These are phyloP conservation scores for Dipodascus albidus DNA, from an alignment of 805 yeast species.

Conservation along the genomic window DNA sequence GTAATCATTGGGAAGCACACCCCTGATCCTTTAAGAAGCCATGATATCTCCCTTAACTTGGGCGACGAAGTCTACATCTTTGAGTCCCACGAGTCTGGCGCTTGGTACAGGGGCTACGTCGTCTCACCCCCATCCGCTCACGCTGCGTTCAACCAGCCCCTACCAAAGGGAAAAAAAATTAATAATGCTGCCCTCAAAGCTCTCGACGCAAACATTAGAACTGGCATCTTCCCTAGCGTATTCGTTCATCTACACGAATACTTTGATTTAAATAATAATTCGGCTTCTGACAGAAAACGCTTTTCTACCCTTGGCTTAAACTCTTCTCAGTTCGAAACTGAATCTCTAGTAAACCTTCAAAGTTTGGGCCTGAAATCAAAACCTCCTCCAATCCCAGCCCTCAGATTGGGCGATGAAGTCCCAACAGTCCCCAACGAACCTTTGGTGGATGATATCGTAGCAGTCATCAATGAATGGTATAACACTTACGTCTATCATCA, in stretches of 20 bases:
- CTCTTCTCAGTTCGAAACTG: neutral
- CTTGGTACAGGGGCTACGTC: constrained; percentile 76
- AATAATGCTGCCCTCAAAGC: constrained; percentile 17
- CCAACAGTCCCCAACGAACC: constrained; percentile 17
- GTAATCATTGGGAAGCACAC: constrained; percentile 22
- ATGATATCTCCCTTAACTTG: constrained; percentile 22
- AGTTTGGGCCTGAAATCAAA: constrained; percentile 8
- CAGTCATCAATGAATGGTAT: constrained; percentile 25
- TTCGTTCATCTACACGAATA: constrained; percentile 15
- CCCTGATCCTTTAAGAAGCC: neutral
- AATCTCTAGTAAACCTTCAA: neutral
- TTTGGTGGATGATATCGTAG: constrained; percentile 23
- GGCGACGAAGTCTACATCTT: constrained; percentile 73
- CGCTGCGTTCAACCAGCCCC: constrained; percentile 16
- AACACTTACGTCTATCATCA: constrained; percentile 18
- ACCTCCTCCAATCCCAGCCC: constrained; percentile 17
- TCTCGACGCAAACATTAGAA: constrained; percentile 13
- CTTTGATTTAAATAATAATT: constrained; percentile 8
- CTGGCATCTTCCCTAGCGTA: constrained; percentile 21
- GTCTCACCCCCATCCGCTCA: constrained; percentile 41
- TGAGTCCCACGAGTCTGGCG: constrained; percentile 40
- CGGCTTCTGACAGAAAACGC: neutral
- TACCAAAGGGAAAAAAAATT: constrained; percentile 24
- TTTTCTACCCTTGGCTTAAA: neutral
- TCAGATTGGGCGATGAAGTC: constrained; percentile 15